These are phyloP conservation scores for Scedosporium boydii DNA, from an alignment of 2,329 filamentous ascomycete species.

Conservation along the genomic window DNA sequence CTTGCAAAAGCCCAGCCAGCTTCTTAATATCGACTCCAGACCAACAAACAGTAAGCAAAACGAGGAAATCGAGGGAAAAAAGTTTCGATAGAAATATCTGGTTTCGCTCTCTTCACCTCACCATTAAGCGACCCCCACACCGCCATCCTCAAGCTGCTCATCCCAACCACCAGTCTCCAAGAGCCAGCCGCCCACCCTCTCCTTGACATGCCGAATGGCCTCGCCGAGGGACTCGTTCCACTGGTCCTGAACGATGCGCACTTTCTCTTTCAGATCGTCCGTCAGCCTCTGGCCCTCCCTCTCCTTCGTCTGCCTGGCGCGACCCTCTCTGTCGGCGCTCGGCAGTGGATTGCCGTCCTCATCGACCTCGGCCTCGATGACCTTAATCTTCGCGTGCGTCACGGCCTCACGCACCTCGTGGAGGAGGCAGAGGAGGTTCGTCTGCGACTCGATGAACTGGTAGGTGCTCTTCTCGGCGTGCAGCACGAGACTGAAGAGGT, in stretches of 20 bases:
- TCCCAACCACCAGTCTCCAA: constrained; percentile 81
- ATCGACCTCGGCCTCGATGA: constrained; percentile 55
- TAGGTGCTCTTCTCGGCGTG: constrained; percentile 90
- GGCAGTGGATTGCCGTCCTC: constrained; percentile 24
- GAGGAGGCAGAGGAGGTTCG: constrained; percentile 77
- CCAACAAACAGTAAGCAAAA: constrained; percentile 9
- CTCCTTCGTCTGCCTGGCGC: constrained; percentile 46
- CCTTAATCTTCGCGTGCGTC: constrained; percentile 56
- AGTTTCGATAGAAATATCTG: constrained; percentile 7
- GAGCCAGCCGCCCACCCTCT: constrained; percentile 64
- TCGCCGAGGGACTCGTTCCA: constrained; percentile 83
- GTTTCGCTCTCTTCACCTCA: neutral
- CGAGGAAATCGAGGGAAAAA: constrained; percentile 11
- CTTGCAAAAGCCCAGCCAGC: neutral
- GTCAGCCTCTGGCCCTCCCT: constrained; percentile 65
- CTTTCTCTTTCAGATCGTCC: constrained; percentile 86
- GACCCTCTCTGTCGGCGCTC: constrained; percentile 23
- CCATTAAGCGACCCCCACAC: constrained; percentile 34
- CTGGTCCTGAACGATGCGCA: constrained; percentile 79
- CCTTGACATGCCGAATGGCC: constrained; percentile 62
- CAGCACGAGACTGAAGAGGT: constrained; percentile 73
- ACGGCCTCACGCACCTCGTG: constrained; percentile 83
- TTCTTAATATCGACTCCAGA: neutral
- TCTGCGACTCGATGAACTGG: constrained; percentile 94
- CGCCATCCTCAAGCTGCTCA: constrained; percentile 56